Percentiles rank a stretch among this genome's conserved stretches.
Conservation (phyloP, 371 early-diverging fungal species). For the Mortierella sp. region DNA sequence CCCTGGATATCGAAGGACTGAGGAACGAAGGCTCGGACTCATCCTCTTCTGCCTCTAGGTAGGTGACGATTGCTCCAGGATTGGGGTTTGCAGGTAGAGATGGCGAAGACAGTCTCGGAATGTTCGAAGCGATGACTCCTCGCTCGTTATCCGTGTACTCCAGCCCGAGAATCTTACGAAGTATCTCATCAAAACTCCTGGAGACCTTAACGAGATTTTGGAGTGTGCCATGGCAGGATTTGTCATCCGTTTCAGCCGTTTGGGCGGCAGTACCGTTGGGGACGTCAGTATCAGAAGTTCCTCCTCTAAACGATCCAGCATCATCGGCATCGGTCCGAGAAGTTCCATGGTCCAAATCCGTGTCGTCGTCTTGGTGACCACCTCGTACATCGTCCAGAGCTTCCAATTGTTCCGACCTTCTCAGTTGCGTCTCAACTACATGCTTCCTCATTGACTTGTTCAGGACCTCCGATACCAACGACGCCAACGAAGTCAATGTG, state of each 20-base stretch:
- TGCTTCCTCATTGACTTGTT: constrained; percentile 43
- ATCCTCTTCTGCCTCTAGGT: constrained; percentile 34
- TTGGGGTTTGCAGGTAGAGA: neutral
- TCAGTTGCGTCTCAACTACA: constrained; percentile 37
- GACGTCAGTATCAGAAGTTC: neutral
- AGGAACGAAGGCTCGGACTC: constrained; percentile 15
- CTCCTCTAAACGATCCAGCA: neutral
- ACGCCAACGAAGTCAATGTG: constrained; percentile 46
- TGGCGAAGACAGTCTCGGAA: neutral
- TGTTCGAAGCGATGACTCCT: no score
- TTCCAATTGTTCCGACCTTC: constrained; percentile 19
- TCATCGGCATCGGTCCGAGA: neutral
- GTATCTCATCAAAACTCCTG: constrained; percentile 22
- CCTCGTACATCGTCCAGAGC: constrained; percentile 9
- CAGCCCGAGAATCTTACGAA: constrained; percentile 28
- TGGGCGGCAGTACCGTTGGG: neutral
- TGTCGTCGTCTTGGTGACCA: neutral
- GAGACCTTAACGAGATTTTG: constrained; percentile 30
- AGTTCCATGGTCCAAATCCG: constrained; percentile 5
- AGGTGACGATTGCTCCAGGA: constrained; percentile 17
- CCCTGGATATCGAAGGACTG: constrained; percentile 39
- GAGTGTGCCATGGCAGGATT: constrained; percentile 25
- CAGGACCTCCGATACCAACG: constrained; percentile 41
- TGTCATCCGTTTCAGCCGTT: neutral
- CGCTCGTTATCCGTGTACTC: neutral